A percentile compares a stretch with the other conserved stretches of the same genome.
Evolutionary conservation across 768 basidiomycete species (phyloP).

Genomic region (Mycena leptocephala): DNA sequence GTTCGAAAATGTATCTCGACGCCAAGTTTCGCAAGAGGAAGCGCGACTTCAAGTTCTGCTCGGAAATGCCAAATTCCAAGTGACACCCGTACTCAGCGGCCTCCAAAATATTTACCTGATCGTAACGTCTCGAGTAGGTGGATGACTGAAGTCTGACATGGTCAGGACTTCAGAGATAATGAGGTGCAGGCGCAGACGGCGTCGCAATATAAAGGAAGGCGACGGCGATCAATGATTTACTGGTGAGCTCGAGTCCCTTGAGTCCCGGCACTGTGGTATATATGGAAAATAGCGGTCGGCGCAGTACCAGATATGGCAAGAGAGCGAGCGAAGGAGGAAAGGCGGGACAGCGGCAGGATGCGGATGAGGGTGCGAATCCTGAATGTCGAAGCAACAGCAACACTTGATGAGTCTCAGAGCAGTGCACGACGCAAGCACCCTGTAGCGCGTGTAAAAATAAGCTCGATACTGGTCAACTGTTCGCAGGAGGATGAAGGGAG

Average conservation of each 20-base stretch:
- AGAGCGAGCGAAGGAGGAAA: neutral
- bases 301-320: neutral
- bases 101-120: too few species aligned
- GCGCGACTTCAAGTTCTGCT: too few species aligned
- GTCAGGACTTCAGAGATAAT: neutral
- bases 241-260: neutral
- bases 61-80: too few species aligned
- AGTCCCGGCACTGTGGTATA: neutral
- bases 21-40: too few species aligned
- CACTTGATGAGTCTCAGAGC: neutral
- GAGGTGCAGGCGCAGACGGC: slow-evolving; percentile 11
- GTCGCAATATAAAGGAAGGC: neutral
- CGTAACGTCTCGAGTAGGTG: slow-evolving; percentile 6
- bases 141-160: neutral
- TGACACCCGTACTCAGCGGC: too few species aligned
- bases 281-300: neutral
- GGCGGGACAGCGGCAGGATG: neutral
- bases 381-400: neutral
- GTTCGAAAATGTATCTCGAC: too few species aligned
- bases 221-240: neutral
- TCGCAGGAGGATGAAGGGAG: slow-evolving; percentile 4
- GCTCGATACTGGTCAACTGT: slow-evolving; percentile 5
- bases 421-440: neutral
- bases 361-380: neutral
- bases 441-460: neutral